Percentiles rank a stretch among this genome's conserved stretches.
Evolutionary conservation across 2,329 filamentous ascomycete genomes (phyloP).

Genomic region (Lasiodiplodia citricola): DNA sequence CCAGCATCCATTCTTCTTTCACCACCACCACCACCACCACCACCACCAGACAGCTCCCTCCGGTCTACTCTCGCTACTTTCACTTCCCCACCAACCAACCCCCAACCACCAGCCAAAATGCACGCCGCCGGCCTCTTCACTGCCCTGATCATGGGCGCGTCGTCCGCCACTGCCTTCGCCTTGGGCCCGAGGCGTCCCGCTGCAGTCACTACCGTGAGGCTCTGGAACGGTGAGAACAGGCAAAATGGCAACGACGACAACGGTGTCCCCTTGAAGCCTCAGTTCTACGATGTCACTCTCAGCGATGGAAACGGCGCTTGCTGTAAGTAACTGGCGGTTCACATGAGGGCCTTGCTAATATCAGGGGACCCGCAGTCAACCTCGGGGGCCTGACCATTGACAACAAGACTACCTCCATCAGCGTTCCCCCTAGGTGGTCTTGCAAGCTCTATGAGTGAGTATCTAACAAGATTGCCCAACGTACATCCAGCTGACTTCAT

Average conservation of each 20-base stretch:
- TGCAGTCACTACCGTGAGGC: background rate
- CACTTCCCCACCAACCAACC: background rate
- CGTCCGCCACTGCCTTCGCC: background rate
- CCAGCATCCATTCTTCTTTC: background rate
- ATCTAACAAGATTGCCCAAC: background rate
- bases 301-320: background rate
- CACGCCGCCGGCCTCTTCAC: background rate
- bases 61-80: constrained; percentile 5
- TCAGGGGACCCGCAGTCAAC: background rate
- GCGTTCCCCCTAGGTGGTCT: background rate
- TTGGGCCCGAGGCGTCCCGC: background rate
- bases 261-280: background rate
- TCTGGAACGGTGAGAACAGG: background rate
- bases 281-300: background rate
- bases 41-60: constrained; percentile 10
- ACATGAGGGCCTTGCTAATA: background rate
- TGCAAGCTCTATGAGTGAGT: constrained; percentile 1
- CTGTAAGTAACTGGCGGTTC: background rate
- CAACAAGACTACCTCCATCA: background rate
- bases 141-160: background rate
- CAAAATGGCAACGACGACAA: background rate
- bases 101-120: constrained; percentile 2
- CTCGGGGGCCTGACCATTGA: background rate
- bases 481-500: background rate
- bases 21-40: constrained; percentile 2